Conservation (phyloP, 768 basidiomycete species). For the Mycena rebaudengoi region DNA sequence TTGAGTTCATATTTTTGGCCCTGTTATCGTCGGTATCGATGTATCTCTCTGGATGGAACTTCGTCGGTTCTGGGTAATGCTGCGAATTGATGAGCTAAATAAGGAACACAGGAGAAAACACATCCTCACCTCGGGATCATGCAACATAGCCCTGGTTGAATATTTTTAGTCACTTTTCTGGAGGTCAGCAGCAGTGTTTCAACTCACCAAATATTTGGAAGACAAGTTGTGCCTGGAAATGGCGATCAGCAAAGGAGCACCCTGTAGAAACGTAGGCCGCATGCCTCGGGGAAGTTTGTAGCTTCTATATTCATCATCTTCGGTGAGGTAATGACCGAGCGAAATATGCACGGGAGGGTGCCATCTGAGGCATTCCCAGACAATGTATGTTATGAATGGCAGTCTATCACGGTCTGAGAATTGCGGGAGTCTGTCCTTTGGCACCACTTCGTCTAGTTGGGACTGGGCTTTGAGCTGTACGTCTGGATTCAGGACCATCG, state of each 20-base stretch:
- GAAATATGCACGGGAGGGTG: conserved; percentile 13
- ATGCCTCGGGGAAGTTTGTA: conserved; percentile 56
- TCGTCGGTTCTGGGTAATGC: conserved; percentile 53
- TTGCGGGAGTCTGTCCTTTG: conserved; percentile 27
- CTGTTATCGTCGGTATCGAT: conserved; percentile 31
- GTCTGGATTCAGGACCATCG: conserved; percentile 45
- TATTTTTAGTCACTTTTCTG: not conserved
- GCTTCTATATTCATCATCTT: conserved; percentile 53
- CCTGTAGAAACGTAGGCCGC: conserved; percentile 42
- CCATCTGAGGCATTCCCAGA: conserved; percentile 48
- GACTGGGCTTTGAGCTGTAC: conserved; percentile 39
- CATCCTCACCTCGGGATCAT: conserved; percentile 46
- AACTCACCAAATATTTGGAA: not conserved
- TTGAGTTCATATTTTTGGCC: conserved; percentile 18
- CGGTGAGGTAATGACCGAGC: conserved; percentile 29
- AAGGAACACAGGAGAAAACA: too few relatives aligned
- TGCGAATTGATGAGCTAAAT: not conserved
- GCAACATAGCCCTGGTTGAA: conserved; percentile 56
- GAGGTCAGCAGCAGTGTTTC: not conserved
- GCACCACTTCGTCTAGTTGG: conserved; percentile 42
- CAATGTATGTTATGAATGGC: conserved; percentile 53
- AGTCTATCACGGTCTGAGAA: conserved; percentile 36
- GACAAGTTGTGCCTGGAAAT: conserved; percentile 12
- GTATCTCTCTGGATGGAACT: conserved; percentile 61
- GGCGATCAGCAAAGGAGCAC: conserved; percentile 23